Evolutionary conservation across 495 filamentous ascomycete species (phyloP), one percentile per base, ranked within the genome.

Genomic region (Sphaerosporella brunnea): DNA sequence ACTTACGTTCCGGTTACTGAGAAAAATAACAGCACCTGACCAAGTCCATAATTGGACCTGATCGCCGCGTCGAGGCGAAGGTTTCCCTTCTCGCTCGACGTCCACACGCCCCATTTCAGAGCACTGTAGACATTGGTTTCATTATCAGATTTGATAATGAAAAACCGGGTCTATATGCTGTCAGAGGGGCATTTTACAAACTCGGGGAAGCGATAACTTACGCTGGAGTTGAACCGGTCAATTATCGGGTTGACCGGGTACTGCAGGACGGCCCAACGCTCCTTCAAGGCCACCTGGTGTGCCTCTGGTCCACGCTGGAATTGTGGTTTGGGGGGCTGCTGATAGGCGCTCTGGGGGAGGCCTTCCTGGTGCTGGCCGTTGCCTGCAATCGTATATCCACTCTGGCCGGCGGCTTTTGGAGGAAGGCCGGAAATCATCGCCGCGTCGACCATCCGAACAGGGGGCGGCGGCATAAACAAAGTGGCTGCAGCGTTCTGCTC

Each of bases 31-130:
- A 50, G 52, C 19, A 57, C 49, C 13, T 40, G 48, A 3, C 52
- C 53, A 4, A 30, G 45, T 23, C 52, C 45, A 13, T 37, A 24
- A 13, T 35, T 16, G 23, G 50, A 40, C 26, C 52, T 40, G 24
- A 55, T 51, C 2, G 53, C 48, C 35, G 50, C 53, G 21, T 55
- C 48, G 28, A 57, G 52, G 8, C 54, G 54, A 36, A 49, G 50
- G 30, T 57, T 57, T 8, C 54, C 54, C 26, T 55, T 47, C 32
- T 57, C 54, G 25, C 53, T 57, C 2, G 54, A 57, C 11, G 54
- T 55, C 54, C 54, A 57, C 23, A 57, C 51, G 4, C 54, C 54
- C 38, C 51, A 34, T 19, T 57, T 57, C 16, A 57, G 44, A 13
- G 54, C 55, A 23, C 48, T 49, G 32, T 48, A 55, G 25, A 57